A percentile compares a stretch with the other conserved stretches of the same genome.
These are phyloP conservation scores for Aureobasidium sp. DNA, from an alignment of 2,329 filamentous ascomycete genomes.

Conservation along the genomic window DNA sequence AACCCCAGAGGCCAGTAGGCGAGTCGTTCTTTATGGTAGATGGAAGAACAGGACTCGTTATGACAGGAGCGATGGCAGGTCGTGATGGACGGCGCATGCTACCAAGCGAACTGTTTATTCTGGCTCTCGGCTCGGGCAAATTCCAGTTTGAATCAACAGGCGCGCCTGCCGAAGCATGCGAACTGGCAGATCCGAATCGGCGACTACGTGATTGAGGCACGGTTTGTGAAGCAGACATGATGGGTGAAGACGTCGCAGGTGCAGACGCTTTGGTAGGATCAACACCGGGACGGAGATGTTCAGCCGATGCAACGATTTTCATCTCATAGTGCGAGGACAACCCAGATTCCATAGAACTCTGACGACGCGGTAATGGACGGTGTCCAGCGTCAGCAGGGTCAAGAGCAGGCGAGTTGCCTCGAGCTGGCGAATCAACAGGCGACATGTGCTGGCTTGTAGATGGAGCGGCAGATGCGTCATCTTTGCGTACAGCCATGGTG, in stretches of 20 bases:
- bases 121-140: constrained; percentile 26
- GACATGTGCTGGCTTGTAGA: not conserved
- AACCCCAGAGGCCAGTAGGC: not conserved
- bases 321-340: constrained; percentile 62
- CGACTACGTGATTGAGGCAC: constrained; percentile 26
- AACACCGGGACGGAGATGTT: constrained; percentile 56
- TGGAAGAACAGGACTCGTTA: constrained; percentile 17
- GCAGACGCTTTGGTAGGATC: constrained; percentile 33
- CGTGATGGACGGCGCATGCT: constrained; percentile 34
- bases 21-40: not conserved
- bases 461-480: constrained; percentile 22
- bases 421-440: not conserved
- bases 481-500: constrained; percentile 71
- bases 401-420: not conserved
- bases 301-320: constrained; percentile 64
- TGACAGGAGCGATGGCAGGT: constrained; percentile 17
- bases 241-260: constrained; percentile 23
- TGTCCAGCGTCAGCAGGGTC: not conserved
- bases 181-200: constrained; percentile 20
- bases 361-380: constrained; percentile 27
- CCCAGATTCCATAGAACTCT: constrained; percentile 37
- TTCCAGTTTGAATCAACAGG: constrained; percentile 20
- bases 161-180: constrained; percentile 21
- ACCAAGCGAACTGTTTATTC: constrained; percentile 33
- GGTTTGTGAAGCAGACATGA: constrained; percentile 22